Evolutionary conservation across 192 early-diverging fungal species (phyloP).

Genomic region (Powellomyces hirtus): DNA sequence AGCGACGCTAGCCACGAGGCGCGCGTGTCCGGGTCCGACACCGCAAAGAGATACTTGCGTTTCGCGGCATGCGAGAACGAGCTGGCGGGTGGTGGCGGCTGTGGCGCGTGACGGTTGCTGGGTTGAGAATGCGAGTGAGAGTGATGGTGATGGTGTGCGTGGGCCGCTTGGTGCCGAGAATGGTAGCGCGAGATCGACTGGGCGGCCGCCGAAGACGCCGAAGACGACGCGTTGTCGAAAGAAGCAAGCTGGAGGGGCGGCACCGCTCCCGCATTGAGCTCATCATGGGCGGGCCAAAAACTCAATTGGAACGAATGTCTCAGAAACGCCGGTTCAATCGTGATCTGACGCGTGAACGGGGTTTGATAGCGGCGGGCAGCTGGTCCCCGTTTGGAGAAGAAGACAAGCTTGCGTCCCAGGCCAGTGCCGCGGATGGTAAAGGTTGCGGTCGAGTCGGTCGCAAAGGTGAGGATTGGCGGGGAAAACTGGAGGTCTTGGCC

Average conservation of each 20-base stretch:
- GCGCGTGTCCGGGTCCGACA: conserved; percentile 15
- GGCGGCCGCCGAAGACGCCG: background rate
- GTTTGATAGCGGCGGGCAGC: conserved; percentile 35
- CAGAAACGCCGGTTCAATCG: conserved; percentile 66
- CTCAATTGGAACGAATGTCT: conserved; percentile 62
- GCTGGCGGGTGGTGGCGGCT: background rate
- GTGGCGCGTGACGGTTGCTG: background rate
- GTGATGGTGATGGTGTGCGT: background rate
- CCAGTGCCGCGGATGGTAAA: conserved; percentile 57
- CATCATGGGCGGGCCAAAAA: conserved; percentile 17
- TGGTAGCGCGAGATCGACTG: background rate
- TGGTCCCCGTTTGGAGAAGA: conserved; percentile 51
- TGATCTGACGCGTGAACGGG: conserved; percentile 52
- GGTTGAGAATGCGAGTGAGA: background rate
- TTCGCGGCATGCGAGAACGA: background rate
- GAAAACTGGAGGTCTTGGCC: conserved; percentile 58
- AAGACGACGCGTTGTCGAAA: too few species aligned
- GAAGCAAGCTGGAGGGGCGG: too few species aligned
- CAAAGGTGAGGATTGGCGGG: conserved; percentile 58
- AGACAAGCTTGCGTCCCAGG: conserved; percentile 61
- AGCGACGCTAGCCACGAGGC: conserved; percentile 20
- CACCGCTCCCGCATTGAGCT: background rate
- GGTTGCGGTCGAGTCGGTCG: conserved; percentile 41
- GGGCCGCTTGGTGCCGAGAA: background rate
- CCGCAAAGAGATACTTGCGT: conserved; percentile 37